Base-by-base conservation (phyloP, 139 green algal species). In the Chlorella sp. region DNA sequence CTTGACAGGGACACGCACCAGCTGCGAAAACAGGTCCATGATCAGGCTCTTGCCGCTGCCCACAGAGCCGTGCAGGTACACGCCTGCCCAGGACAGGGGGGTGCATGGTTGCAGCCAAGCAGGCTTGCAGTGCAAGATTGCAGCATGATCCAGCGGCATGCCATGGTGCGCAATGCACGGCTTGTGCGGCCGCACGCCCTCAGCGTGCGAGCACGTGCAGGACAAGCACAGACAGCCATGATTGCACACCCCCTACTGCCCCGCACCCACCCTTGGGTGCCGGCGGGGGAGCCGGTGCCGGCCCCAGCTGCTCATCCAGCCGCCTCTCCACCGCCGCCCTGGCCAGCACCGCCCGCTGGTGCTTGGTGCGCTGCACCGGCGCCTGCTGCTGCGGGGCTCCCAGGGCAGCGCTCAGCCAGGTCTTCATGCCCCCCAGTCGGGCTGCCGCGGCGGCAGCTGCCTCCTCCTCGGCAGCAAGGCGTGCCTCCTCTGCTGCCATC, bases 41-140 rank as follows among this genome's bases (percentile, higher is more conserved):
- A 95, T 62, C 84, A 96, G 60, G 56, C 75, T 91, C 80, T 96
- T 96, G 46, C 93, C 93, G 41, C 76, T 90, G 85, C 93, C 93
- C 9, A 96, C 93, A 30, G 76, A 88, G 60, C 93, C 93, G 81
- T 93, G 89, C 5, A 96, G 73, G 84, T 95, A 95, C 24, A 96
- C 24, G 44, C 93, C 92, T 88, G 69, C 36, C 4, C 2, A 77
- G 72, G 7, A 77, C 65, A 38, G 32, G 5, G 5, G 32, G 65
- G 24, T n/a, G n/a, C n/a, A n/a, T n/a, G n/a, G n/a, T n/a, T n/a
- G n/a, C n/a, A n/a, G n/a, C n/a, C n/a, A n/a, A n/a, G n/a, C n/a
- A n/a, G n/a, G n/a, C n/a, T n/a, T n/a, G n/a, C n/a, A n/a, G n/a
- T n/a, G n/a, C n/a, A n/a, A n/a, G n/a, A n/a, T n/a, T n/a, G n/a